A percentile compares a stretch with the other conserved stretches of the same genome.
phyloP scores from a whole-genome alignment of 495 filamentous ascomycete genomes.

The Hyaloscypha variabilis region DNA sequence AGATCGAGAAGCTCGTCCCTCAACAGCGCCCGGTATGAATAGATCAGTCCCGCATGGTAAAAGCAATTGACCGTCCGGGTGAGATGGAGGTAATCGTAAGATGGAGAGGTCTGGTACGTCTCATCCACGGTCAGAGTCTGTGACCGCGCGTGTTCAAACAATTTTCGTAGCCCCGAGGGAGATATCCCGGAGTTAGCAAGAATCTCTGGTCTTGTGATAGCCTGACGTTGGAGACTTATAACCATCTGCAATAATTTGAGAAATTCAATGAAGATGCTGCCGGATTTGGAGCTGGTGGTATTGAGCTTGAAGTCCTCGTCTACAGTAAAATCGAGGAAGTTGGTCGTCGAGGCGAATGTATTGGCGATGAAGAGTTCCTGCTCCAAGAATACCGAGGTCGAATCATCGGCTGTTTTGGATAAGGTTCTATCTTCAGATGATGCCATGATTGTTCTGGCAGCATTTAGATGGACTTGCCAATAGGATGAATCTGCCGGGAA shows the following conservation, averaged over 20 bases:
- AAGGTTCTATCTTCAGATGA: not conserved
- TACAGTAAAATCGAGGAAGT: slow-evolving; percentile 4
- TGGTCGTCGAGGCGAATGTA: not conserved
- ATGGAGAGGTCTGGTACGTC: too few relatives aligned
- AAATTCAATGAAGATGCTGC: slow-evolving; percentile 2
- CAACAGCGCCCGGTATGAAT: too few relatives aligned
- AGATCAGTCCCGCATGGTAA: too few relatives aligned
- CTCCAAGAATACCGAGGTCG: not conserved
- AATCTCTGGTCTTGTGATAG: not conserved
- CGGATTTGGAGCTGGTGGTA: not conserved
- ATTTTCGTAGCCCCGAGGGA: not conserved
- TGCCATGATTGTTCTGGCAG: not conserved
- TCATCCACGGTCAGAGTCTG: too few relatives aligned
- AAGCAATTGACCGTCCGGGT: too few relatives aligned
- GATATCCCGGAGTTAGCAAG: not conserved
- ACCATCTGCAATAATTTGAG: slow-evolving; percentile 3
- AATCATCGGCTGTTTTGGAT: not conserved
- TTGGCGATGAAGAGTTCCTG: slow-evolving; percentile 2
- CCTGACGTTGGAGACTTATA: slow-evolving; percentile 1
- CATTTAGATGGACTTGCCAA: not conserved
- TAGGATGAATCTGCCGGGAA: too few relatives aligned
- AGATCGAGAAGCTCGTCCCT: too few relatives aligned
- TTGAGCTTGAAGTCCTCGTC: slow-evolving; percentile 1
- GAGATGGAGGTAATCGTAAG: too few relatives aligned
- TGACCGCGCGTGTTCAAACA: not conserved